phyloP scores from a whole-genome alignment of 441 rosid genomes.

The Bocquillonia castaneifolia region DNA sequence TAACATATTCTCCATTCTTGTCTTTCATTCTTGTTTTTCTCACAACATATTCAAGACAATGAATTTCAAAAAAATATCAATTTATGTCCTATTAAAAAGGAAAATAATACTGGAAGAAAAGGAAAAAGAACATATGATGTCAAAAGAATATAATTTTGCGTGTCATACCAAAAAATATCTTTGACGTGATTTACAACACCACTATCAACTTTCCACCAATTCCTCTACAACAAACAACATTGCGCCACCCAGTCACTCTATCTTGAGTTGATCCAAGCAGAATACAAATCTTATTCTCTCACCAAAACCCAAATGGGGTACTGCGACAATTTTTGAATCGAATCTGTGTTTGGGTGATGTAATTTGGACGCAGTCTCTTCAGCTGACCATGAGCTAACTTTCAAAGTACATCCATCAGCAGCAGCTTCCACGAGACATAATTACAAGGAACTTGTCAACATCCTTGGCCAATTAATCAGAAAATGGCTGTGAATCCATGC shows the following conservation, averaged over 20 bases:
- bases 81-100: neutral
- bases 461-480: conserved; percentile 37
- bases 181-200: neutral
- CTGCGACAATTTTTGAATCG: neutral
- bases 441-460: neutral
- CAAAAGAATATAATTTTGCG: neutral
- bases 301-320: neutral
- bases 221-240: conserved; percentile 12
- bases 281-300: neutral
- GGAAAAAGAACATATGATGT: neutral
- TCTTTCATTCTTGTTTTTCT: no score
- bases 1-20: no score
- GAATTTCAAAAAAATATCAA: neutral
- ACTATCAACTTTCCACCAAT: neutral
- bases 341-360: neutral
- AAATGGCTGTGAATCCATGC: conserved; percentile 84
- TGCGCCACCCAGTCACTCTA: neutral
- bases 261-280: neutral
- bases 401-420: neutral
- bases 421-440: neutral
- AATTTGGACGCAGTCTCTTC: neutral
- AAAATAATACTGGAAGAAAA: neutral
- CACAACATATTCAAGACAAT: no score
- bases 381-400: neutral
- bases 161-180: neutral